Evolutionary conservation across 2,329 filamentous ascomycete genomes (phyloP), one percentile per base, ranked within the genome.

Genomic region (Acephala macrosclerotiorum): DNA sequence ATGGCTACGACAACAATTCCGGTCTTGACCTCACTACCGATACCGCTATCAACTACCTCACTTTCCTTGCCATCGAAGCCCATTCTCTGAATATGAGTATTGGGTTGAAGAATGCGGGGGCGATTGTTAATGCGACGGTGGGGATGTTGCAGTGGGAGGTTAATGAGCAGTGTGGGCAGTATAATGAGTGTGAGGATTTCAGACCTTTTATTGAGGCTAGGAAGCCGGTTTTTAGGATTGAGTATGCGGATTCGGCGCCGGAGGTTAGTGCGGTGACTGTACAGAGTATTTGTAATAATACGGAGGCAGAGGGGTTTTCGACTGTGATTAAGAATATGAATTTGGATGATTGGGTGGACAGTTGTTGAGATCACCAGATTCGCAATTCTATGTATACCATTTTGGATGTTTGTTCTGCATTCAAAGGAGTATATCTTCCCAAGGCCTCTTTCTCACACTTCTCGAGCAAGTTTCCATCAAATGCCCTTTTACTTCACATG

Each of bases 151-250:
- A 90, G 72, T 93, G 90, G 79, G 84, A 83, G 12, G 88, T 93
- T 70, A 91, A 91, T 76, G 90, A 93, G 80, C 85, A 91, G 77
- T 92, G 90, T 75, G 81, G 84, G 14, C 72, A 89, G 74, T 86
- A 85, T 71, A 67, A 78, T 3, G 89, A 92, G 74, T 92, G 89
- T 73, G 78, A 80, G 38, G 82, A 77, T 1, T 91, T 88, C 73
- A 75, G 78, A 1, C 77, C 83, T 4, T 92, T 92, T 72, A 83
- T 89, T 62, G 71, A 82, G 11, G 84, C 83, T 9, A 80, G 82
- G 36, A 92, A 92, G 76, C 89, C 90, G 1, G 89, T 92, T 35
- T 92, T 92, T 75, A 86, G 91, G 74, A 90, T 92, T 68, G 90
- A 92, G 78, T 92, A 92, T 73, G 88, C 88, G 2, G 79, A 84